A percentile compares a stretch with the other conserved stretches of the same genome.
Conservation (phyloP, 2,329 filamentous ascomycete genomes). For the Cordyceps farinosa region DNA sequence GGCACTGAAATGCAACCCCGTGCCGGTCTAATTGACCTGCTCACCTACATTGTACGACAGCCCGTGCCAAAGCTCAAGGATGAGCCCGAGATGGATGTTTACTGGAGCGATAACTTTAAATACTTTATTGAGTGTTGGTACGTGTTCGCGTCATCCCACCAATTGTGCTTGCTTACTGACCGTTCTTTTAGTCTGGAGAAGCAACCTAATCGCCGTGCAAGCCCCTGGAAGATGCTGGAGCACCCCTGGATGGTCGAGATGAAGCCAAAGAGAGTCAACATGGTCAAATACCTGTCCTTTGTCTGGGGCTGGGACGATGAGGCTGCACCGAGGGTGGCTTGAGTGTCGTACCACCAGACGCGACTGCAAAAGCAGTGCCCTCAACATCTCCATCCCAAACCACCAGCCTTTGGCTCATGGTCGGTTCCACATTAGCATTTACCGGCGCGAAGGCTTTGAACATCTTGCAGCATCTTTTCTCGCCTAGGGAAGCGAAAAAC, state of each 20-base stretch:
- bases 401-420: not conserved
- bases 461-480: not conserved
- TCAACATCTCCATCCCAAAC: not conserved
- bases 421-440: not conserved
- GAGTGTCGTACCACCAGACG: too few species aligned
- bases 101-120: slow-evolving; percentile 97
- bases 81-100: slow-evolving; percentile 82
- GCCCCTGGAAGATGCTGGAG: slow-evolving; percentile 97
- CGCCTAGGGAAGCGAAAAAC: not conserved
- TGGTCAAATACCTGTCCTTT: slow-evolving; percentile 87
- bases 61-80: slow-evolving; percentile 94
- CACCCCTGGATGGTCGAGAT: slow-evolving; percentile 99
- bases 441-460: not conserved
- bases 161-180: slow-evolving; percentile 23
- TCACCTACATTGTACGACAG: slow-evolving; percentile 97
- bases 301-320: slow-evolving; percentile 95
- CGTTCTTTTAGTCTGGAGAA: slow-evolving; percentile 73
- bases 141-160: slow-evolving; percentile 36
- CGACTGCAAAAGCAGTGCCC: not conserved
- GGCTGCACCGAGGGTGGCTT: not conserved
- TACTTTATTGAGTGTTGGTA: slow-evolving; percentile 99
- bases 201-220: slow-evolving; percentile 79
- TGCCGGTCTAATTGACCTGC: slow-evolving; percentile 86
- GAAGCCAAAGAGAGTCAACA: slow-evolving; percentile 93
- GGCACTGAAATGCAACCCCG: slow-evolving; percentile 92